phyloP scores from a whole-genome alignment of 345 rosid species.

The Populus alba region DNA sequence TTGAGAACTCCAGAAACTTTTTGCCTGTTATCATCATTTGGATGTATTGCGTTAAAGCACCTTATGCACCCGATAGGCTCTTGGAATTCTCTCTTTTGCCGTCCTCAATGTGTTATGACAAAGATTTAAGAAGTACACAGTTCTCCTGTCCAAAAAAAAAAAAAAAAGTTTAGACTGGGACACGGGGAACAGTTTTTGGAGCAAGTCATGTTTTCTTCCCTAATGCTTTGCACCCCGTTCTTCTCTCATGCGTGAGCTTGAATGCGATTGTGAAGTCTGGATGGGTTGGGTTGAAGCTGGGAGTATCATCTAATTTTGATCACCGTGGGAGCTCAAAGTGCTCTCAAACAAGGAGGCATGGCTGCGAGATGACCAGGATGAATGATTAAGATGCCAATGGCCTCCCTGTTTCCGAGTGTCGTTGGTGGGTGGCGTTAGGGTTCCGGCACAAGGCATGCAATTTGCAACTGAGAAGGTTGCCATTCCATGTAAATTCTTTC shows the following conservation, averaged over 20 bases:
- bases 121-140: too few species aligned
- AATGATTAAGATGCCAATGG: not conserved
- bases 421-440: too few species aligned
- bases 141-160: too few species aligned
- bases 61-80: not conserved
- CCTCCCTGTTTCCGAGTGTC: not conserved
- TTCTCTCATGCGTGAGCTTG: too few species aligned
- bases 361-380: not conserved
- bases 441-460: too few species aligned
- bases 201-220: too few species aligned
- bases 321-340: not conserved
- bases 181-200: too few species aligned
- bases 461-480: not conserved
- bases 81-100: not conserved
- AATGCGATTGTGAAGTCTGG: not conserved
- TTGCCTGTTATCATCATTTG: not conserved
- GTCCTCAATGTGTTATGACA: too few species aligned
- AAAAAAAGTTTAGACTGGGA: too few species aligned
- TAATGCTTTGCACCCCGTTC: too few species aligned
- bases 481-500: not conserved
- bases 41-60: not conserved
- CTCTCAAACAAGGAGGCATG: not conserved
- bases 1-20: not conserved
- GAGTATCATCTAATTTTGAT: not conserved
- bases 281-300: not conserved